Conservation (phyloP, 495 filamentous ascomycete species). For the Extremus antarcticus region DNA sequence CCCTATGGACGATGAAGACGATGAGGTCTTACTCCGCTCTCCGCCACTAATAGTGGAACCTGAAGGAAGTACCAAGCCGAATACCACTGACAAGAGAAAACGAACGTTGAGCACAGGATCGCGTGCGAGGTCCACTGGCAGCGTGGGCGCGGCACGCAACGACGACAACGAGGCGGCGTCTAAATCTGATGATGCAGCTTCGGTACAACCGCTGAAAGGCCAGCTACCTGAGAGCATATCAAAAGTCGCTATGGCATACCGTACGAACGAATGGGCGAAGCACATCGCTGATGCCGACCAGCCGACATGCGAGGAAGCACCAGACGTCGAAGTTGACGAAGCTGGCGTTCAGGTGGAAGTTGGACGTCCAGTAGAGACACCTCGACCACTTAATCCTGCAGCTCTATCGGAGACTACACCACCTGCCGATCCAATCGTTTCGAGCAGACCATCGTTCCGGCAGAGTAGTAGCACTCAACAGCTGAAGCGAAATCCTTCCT, state of each 20-base stretch:
- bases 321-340: constrained; percentile 18
- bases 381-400: constrained; percentile 12
- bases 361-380: constrained; percentile 15
- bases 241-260: constrained; percentile 64
- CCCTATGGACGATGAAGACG: constrained; percentile 13
- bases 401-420: constrained; percentile 9
- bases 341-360: constrained; percentile 26
- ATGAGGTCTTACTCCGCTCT: constrained; percentile 6
- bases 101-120: neutral
- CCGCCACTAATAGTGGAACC: neutral
- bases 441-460: constrained; percentile 8
- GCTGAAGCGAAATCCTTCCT: neutral
- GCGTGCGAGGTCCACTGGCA: neutral
- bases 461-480: constrained; percentile 2
- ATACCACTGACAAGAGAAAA: constrained; percentile 8
- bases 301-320: constrained; percentile 54
- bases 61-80: constrained; percentile 6
- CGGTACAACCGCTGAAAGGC: constrained; percentile 26
- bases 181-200: neutral
- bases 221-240: constrained; percentile 50
- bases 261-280: constrained; percentile 96
- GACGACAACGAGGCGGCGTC: neutral
- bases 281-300: constrained; percentile 67
- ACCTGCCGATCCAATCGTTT: neutral
- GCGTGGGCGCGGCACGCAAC: neutral